A percentile compares a stretch with the other conserved stretches of the same genome.
These are phyloP conservation scores for Kwoniella shivajii DNA, from an alignment of 1,284 basidiomycete species.

Conservation along the genomic window DNA sequence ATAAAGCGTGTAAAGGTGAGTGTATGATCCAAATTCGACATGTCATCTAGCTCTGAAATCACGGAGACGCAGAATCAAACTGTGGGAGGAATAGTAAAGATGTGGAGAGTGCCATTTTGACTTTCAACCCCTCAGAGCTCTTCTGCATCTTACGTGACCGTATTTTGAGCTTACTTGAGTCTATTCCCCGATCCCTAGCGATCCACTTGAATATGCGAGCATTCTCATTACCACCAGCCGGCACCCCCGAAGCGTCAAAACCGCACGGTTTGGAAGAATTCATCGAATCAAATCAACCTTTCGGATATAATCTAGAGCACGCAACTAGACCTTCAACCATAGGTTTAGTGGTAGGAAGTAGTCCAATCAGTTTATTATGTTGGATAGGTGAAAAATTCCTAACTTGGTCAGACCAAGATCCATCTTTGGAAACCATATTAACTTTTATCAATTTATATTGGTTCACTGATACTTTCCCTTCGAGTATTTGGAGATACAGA, in stretches of 20 bases:
- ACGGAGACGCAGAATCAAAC: no score
- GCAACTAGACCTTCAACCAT: slow-evolving; percentile 54
- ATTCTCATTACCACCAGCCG: slow-evolving; percentile 13
- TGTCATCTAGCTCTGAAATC: no score
- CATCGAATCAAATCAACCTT: slow-evolving; percentile 11
- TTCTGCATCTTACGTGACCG: no score
- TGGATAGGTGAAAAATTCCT: slow-evolving; percentile 56
- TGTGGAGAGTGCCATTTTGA: no score
- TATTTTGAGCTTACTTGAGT: no score
- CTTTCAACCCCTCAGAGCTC: no score
- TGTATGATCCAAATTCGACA: no score
- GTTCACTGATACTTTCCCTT: slow-evolving; percentile 51
- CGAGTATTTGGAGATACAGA: slow-evolving; percentile 55
- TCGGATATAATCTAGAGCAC: slow-evolving; percentile 31
- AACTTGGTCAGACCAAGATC: slow-evolving; percentile 51
- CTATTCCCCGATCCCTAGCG: slow-evolving; percentile 18
- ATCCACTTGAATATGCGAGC: slow-evolving; percentile 38
- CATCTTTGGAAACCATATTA: slow-evolving; percentile 39
- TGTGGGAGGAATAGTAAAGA: no score
- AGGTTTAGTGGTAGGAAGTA: slow-evolving; percentile 49
- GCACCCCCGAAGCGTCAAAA: slow-evolving; percentile 4
- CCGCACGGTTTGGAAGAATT: slow-evolving; percentile 1
- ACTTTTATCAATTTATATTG: slow-evolving; percentile 54
- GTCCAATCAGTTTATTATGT: slow-evolving; percentile 51
- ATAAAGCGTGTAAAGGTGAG: slow-evolving; percentile 29